phyloP scores from a whole-genome alignment of 202 grass and related monocot species.

The Tripidium arundinaceum region DNA sequence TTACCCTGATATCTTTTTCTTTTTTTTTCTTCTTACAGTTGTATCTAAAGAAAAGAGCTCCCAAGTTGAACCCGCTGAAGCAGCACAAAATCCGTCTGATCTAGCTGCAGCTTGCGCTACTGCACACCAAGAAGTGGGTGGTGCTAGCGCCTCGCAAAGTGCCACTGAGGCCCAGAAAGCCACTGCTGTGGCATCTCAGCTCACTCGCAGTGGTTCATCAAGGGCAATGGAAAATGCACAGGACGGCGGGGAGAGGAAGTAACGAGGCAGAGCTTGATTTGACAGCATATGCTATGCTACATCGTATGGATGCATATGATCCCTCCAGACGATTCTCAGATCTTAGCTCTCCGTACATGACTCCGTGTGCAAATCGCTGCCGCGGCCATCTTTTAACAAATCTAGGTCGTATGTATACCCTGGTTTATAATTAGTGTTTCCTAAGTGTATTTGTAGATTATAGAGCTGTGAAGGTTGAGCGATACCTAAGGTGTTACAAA shows the following conservation, averaged over 20 bases:
- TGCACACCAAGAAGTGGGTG: conserved; percentile 20
- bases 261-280: neutral
- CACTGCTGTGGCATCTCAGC: conserved; percentile 25
- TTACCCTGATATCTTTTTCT: neutral
- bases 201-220: conserved; percentile 35
- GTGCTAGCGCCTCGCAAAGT: neutral
- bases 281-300: neutral
- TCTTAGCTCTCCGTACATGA: neutral
- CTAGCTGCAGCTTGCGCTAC: neutral
- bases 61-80: conserved; percentile 40
- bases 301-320: neutral
- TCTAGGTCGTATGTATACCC: neutral
- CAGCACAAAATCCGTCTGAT: conserved; percentile 34
- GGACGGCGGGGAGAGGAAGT: conserved; percentile 8
- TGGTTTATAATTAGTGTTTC: neutral
- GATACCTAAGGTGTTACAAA: neutral
- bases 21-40: too few species aligned
- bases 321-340: neutral
- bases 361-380: neutral
- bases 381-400: neutral
- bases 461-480: neutral
- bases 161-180: conserved; percentile 37
- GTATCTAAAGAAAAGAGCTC: conserved; percentile 40
- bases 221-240: conserved; percentile 39
- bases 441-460: neutral